Evolutionary conservation across 176 grass and related monocot genomes (phyloP), one percentile per base, ranked within the genome.

Genomic region (Carex scoparia): DNA sequence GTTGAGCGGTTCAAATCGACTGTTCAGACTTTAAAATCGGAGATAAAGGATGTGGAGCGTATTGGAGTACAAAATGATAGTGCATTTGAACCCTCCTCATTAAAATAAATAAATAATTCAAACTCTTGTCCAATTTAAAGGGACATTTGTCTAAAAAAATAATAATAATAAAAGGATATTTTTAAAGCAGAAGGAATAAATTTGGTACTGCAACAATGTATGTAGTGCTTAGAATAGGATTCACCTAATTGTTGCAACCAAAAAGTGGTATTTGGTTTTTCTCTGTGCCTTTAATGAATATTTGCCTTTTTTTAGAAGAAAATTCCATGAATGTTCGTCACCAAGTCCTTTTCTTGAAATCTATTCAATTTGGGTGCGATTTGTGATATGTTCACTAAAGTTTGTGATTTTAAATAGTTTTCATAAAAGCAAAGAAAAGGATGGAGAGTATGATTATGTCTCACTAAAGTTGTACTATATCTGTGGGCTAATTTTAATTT

Each of bases 401-500:
- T 18, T 16, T 72, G 40, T 69, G 64, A 33, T 54, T 54, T 2
- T 54, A 30, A 48, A 19, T 16, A 44, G 48, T 65, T 12, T 83
- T 64, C 11, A 55, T 4, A 76, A 54, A 76, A 55, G 61, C 13
- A 83, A 65, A 83, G 61, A 18, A 53, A 82, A 27, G 61, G 65
- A 83, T 55, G 51, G 49, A 5, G 19, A 32, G 49, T 33, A 83
- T 83, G 81, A 83, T 69, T 31, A 67, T 69, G 81, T 83, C 63
- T 56, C 61, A 54, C 23, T 83, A 69, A 83, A 53, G 81, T 69
- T 68, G 61, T 69, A 69, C 61, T 55, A 83, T 23, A 42, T 69
- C 56, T 69, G 40, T 68, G 51, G 74, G 51, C 51, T 57, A 78
- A 46, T 72, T 4, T 72, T 23, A 23, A 23, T 23, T 72, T 23